Conservation (phyloP, 2,329 filamentous ascomycete species). For the Chaetomium sp. region DNA sequence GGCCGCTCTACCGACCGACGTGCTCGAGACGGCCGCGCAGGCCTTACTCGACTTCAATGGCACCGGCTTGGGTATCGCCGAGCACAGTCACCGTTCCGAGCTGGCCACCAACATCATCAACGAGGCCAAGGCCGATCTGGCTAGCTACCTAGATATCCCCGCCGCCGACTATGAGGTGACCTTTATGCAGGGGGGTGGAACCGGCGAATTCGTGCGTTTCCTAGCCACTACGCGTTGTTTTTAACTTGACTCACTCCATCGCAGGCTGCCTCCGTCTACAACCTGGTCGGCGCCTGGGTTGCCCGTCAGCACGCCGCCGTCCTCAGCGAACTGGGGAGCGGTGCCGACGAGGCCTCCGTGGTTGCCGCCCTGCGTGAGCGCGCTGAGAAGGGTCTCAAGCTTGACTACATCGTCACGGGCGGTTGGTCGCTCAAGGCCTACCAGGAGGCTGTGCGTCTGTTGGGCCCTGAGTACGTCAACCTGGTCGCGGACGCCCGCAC, state of each 20-base stretch:
- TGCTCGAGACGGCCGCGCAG: constrained; percentile 74
- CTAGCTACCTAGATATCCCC: constrained; percentile 76
- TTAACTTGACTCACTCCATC: too few species aligned
- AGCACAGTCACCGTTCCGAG: constrained; percentile 85
- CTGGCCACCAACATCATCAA: constrained; percentile 79
- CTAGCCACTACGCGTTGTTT: too few species aligned
- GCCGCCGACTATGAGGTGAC: constrained; percentile 78
- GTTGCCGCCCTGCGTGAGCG: constrained; percentile 63
- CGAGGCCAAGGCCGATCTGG: constrained; percentile 73
- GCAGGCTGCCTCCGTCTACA: constrained; percentile 82
- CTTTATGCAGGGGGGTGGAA: constrained; percentile 86
- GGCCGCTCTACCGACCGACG: constrained; percentile 77
- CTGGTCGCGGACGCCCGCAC: constrained; percentile 69
- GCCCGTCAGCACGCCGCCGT: constrained; percentile 65
- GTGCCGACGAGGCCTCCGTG: constrained; percentile 54
- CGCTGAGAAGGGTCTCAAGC: constrained; percentile 69
- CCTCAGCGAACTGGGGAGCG: constrained; percentile 54
- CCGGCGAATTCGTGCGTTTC: constrained; percentile 87
- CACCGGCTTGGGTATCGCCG: constrained; percentile 81
- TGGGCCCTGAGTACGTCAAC: constrained; percentile 80
- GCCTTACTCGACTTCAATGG: constrained; percentile 80
- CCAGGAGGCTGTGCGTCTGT: constrained; percentile 75
- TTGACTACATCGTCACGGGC: constrained; percentile 91
- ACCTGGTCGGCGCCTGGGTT: constrained; percentile 82
- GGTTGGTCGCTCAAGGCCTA: constrained; percentile 89